phyloP scores from a whole-genome alignment of 2,329 filamentous ascomycete genomes.

The Calycina marina region DNA sequence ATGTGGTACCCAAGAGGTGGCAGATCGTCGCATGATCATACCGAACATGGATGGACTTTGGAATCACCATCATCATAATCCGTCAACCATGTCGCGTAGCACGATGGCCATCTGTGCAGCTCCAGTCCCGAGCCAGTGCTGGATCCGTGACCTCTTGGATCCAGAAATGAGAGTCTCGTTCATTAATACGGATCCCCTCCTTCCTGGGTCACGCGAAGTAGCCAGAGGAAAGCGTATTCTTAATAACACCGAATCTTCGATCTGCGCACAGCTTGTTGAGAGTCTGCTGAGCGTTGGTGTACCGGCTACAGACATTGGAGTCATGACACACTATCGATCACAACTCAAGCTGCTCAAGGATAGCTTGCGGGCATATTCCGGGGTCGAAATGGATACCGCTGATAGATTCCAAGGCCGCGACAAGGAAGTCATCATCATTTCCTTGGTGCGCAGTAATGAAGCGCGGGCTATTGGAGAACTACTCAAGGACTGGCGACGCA shows the following conservation, averaged over 20 bases:
- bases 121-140: slow-evolving; percentile 39
- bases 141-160: slow-evolving; percentile 58
- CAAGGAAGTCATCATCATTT: slow-evolving; percentile 82
- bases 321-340: slow-evolving; percentile 93
- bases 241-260: slow-evolving; percentile 67
- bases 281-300: slow-evolving; percentile 65
- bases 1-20: slow-evolving; percentile 69
- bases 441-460: slow-evolving; percentile 77
- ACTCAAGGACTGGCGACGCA: slow-evolving; percentile 77
- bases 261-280: slow-evolving; percentile 70
- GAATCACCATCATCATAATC: slow-evolving; percentile 41
- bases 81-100: slow-evolving; percentile 28
- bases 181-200: slow-evolving; percentile 72
- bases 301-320: slow-evolving; percentile 62
- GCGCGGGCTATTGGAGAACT: slow-evolving; percentile 75
- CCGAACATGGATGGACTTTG: slow-evolving; percentile 48
- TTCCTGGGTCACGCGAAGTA: slow-evolving; percentile 50
- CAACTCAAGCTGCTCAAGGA: slow-evolving; percentile 76
- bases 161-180: slow-evolving; percentile 67
- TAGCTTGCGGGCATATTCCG: slow-evolving; percentile 42
- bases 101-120: slow-evolving; percentile 41
- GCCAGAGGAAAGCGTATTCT: slow-evolving; percentile 74
- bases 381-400: slow-evolving; percentile 89
- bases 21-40: slow-evolving; percentile 51
- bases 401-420: slow-evolving; percentile 95